Evolutionary conservation across 306 rosid species (phyloP).

Genomic region (peach (Prunus persica)): DNA sequence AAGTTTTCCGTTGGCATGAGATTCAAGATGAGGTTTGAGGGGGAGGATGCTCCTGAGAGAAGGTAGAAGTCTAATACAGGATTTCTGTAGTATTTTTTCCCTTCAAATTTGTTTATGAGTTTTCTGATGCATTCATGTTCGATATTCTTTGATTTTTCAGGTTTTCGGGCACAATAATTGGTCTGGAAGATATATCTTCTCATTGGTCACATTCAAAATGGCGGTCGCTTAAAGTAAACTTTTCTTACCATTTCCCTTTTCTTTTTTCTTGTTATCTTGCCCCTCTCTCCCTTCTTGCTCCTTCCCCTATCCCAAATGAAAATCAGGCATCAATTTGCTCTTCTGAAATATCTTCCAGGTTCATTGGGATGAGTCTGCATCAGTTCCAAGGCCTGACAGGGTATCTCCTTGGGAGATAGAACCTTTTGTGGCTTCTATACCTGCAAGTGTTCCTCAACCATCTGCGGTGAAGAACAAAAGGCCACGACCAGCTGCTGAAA

Average conservation of each 20-base stretch:
- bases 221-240: constrained; percentile 80
- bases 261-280: background rate
- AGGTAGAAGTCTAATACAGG: constrained; percentile 45
- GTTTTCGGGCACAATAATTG: constrained; percentile 86
- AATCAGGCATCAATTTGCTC: constrained; percentile 2
- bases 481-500: constrained; percentile 67
- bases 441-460: constrained; percentile 48
- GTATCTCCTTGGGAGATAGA: constrained; percentile 97
- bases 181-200: constrained; percentile 71
- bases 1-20: constrained; percentile 73
- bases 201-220: constrained; percentile 75
- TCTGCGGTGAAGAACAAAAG: constrained; percentile 59
- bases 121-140: constrained; percentile 20
- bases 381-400: constrained; percentile 79
- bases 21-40: constrained; percentile 83
- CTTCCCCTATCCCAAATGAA: constrained; percentile 1
- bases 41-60: constrained; percentile 87
- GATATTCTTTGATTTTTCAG: constrained; percentile 36
- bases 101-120: background rate
- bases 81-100: background rate
- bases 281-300: background rate
- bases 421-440: constrained; percentile 55
- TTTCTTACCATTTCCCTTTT: constrained; percentile 1
- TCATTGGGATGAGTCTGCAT: constrained; percentile 93
- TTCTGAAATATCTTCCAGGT: constrained; percentile 49